Evolutionary conservation across 495 filamentous ascomycete genomes (phyloP).

Genomic region (Parachaetomium inaequale): DNA sequence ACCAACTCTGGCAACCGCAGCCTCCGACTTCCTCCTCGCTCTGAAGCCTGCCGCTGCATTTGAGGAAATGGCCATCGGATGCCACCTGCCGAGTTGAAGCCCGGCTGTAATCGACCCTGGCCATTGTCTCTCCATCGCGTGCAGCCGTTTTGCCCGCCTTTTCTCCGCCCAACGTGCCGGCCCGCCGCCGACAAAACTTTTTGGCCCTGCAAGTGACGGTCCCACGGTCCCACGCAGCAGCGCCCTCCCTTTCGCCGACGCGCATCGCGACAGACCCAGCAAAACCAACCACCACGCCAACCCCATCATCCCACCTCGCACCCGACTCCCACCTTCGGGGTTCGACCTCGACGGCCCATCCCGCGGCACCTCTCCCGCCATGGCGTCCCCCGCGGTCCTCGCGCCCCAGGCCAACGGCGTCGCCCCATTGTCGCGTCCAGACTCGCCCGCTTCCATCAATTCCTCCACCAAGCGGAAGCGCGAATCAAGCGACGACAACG

Average conservation of each 20-base stretch:
- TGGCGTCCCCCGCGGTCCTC: conserved; percentile 44
- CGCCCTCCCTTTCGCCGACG: conserved; percentile 32
- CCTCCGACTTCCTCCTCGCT: conserved; percentile 19
- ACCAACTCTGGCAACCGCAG: conserved; percentile 23
- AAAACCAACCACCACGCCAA: conserved; percentile 17
- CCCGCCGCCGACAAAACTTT: conserved; percentile 28
- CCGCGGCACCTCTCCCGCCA: conserved; percentile 25
- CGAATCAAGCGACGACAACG: conserved; percentile 44
- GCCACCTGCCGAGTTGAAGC: conserved; percentile 12
- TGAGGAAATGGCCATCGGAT: conserved; percentile 22
- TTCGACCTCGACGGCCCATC: conserved; percentile 16
- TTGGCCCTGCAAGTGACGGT: conserved; percentile 26
- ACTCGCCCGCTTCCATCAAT: conserved; percentile 39
- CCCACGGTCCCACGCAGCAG: conserved; percentile 9
- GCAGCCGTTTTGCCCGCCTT: conserved; percentile 28
- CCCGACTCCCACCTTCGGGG: conserved; percentile 13
- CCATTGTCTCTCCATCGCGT: conserved; percentile 14
- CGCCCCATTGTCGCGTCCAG: conserved; percentile 36
- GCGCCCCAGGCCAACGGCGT: conserved; percentile 41
- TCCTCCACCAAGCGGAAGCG: conserved; percentile 55
- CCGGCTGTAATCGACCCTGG: conserved; percentile 11
- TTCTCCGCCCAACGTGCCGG: conserved; percentile 16
- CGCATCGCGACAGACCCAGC: conserved; percentile 42
- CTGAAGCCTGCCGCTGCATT: conserved; percentile 11
- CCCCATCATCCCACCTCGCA: conserved; percentile 22